A percentile compares a stretch with the other conserved stretches of the same genome.
These are phyloP conservation scores for Fusarium tjaetaba DNA, from an alignment of 2,329 filamentous ascomycete genomes.

Conservation along the genomic window DNA sequence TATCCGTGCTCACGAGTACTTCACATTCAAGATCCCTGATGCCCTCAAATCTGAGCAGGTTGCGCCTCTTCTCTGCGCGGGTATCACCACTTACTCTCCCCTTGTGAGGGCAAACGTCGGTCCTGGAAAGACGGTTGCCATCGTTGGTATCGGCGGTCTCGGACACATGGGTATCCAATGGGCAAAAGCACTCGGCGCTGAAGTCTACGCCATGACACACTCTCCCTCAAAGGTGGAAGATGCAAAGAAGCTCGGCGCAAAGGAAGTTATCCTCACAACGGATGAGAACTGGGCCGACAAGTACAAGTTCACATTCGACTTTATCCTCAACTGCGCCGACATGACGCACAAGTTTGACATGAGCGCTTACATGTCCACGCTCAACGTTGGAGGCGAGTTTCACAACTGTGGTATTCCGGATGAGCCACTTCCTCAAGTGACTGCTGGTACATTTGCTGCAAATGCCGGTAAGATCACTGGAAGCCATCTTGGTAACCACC, in stretches of 20 bases:
- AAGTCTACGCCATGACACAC: conserved; percentile 72
- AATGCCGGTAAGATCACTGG: conserved; percentile 63
- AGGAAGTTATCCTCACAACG: conserved; percentile 58
- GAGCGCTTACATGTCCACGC: conserved; percentile 58
- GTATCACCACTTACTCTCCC: conserved; percentile 78
- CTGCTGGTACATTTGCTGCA: conserved; percentile 55
- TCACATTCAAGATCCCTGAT: conserved; percentile 69
- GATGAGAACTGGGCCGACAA: conserved; percentile 67
- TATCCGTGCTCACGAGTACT: conserved; percentile 64
- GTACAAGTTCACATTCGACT: conserved; percentile 61
- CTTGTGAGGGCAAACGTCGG: conserved; percentile 73
- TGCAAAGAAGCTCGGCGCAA: conserved; percentile 70
- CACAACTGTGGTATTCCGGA: conserved; percentile 68
- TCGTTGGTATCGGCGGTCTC: conserved; percentile 75
- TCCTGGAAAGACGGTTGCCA: conserved; percentile 75
- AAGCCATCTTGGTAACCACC: conserved; percentile 70
- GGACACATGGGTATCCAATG: conserved; percentile 79
- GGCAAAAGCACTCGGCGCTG: conserved; percentile 75
- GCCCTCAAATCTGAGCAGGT: conserved; percentile 58
- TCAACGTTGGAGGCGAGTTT: conserved; percentile 64
- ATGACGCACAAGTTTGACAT: conserved; percentile 65
- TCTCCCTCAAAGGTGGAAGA: conserved; percentile 67
- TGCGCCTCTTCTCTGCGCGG: conserved; percentile 80
- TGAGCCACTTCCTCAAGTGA: conserved; percentile 55
- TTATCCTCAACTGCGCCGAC: conserved; percentile 62